Evolutionary conservation across 2,329 filamentous ascomycete species (phyloP), one percentile per base, ranked within the genome.

Genomic region (Zelopaecilomyces penicillatus): DNA sequence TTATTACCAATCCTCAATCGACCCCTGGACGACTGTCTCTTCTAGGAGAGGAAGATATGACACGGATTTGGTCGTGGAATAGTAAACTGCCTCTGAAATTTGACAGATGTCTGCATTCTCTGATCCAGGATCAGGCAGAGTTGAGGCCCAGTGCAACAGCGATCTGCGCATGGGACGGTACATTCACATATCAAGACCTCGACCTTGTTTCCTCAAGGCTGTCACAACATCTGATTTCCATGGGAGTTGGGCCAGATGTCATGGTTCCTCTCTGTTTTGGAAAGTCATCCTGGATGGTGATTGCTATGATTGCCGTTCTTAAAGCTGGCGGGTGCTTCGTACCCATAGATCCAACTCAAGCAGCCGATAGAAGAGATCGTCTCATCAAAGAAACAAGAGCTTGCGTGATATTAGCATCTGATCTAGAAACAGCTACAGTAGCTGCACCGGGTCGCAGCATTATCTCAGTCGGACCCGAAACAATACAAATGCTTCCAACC

Each of bases 311-410:
- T 10, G 30, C 40, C 26, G 11, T 42, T 27, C 30, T 42, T 32
- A 42, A 42, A 29, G 40, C 40, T 31, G 40, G 40, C 11, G 40
- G 29, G n/a, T 30, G 30, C 30, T 34, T 42, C 11, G 40, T 42
- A 29, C 30, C 30, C 26, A 9, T 42, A 7, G 40, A 42, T 35
- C 5, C 26, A 34, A 26, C 30, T 28, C 40, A 42, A 7, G 28
- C 40, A 32, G 37, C 28, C 37, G 8, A 8, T n/a, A 5, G 4
- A 28, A 4, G 32, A 30, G 30, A 34, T 43, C 5, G 41, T 37
- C 32, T 34, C 32, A 9, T 34, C 32, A 34, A 34, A 34, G 32
- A 9, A 34, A 12, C 32, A 34, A 9, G 32, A 19, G 19, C 19
- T 19, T 19, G 19, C 19, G 19, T 19, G 19, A 19, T 19, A 19